A percentile compares a stretch with the other conserved stretches of the same genome.
These are phyloP conservation scores for Pisolithus thermaeus DNA, from an alignment of 1,284 basidiomycete species.

Conservation along the genomic window DNA sequence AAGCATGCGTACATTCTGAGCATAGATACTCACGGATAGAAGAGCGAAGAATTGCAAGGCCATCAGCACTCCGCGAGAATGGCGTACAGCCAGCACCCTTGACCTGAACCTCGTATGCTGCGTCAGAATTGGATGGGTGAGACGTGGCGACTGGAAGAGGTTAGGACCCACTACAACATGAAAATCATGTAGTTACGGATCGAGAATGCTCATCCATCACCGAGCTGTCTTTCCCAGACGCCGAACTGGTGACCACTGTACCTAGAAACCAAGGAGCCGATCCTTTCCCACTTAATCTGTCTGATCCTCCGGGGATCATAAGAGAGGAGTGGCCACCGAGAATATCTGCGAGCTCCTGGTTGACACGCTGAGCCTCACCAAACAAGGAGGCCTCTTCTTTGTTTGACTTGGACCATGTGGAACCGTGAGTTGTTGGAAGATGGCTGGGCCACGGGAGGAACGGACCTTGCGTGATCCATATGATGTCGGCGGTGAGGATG, in stretches of 20 bases:
- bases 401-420: constrained; percentile 18
- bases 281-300: constrained; percentile 26
- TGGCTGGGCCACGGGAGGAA: no score
- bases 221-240: constrained; percentile 91
- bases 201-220: constrained; percentile 91
- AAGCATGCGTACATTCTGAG: constrained; percentile 56
- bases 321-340: constrained; percentile 76
- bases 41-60: constrained; percentile 86
- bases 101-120: constrained; percentile 81
- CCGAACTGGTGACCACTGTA: constrained; percentile 95
- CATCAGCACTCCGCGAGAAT: constrained; percentile 87
- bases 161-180: constrained; percentile 1
- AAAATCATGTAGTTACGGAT: constrained; percentile 48
- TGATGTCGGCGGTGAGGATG: no score
- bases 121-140: constrained; percentile 51
- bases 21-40: constrained; percentile 90
- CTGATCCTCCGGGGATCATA: constrained; percentile 39
- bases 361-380: constrained; percentile 37
- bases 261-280: constrained; percentile 87
- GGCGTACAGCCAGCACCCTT: constrained; percentile 95
- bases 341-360: constrained; percentile 73
- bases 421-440: no score
- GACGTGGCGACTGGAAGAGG: constrained; percentile 62
- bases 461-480: no score
- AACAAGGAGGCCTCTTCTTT: constrained; percentile 25